phyloP scores from a whole-genome alignment of 2,329 filamentous ascomycete species.

The Macrophomina pseudophaseolina region DNA sequence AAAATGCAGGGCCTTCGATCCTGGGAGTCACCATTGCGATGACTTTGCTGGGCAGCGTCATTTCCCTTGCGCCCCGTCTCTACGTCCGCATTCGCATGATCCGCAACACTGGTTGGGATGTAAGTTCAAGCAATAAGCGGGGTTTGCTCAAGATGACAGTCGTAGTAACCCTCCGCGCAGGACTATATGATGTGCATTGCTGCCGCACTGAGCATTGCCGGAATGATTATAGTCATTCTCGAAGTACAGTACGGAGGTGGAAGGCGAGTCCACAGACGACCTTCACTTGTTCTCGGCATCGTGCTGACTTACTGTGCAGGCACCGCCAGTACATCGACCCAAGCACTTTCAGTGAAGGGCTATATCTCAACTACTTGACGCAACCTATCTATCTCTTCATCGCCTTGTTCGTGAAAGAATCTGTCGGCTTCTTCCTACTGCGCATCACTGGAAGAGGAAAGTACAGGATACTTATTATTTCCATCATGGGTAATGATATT shows the following conservation, averaged over 20 bases:
- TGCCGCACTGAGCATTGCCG: conserved; percentile 36
- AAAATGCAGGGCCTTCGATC: conserved; percentile 46
- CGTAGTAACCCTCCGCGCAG: conserved; percentile 30
- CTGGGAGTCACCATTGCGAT: conserved; percentile 50
- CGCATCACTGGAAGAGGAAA: conserved; percentile 48
- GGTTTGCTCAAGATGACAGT: neutral
- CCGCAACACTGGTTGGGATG: conserved; percentile 57
- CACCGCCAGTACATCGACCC: conserved; percentile 52
- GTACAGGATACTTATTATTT: conserved; percentile 50
- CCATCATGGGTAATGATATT: conserved; percentile 48
- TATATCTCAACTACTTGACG: conserved; percentile 55
- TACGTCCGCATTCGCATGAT: conserved; percentile 58
- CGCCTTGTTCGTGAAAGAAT: conserved; percentile 55
- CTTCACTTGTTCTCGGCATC: conserved; percentile 48
- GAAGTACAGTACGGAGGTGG: conserved; percentile 30
- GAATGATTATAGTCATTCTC: neutral
- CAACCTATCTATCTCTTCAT: conserved; percentile 55
- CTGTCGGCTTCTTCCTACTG: conserved; percentile 56
- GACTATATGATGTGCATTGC: conserved; percentile 53
- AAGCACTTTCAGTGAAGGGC: conserved; percentile 41
- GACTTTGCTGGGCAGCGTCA: conserved; percentile 44
- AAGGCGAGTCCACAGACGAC: conserved; percentile 48
- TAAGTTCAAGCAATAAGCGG: conserved; percentile 26
- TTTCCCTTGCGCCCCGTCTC: conserved; percentile 49
- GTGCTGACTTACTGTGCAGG: conserved; percentile 45